A percentile compares a stretch with the other conserved stretches of the same genome.
Conservation (phyloP, 192 early-diverging fungal species). For the Rhizoclosmatium globosum region DNA sequence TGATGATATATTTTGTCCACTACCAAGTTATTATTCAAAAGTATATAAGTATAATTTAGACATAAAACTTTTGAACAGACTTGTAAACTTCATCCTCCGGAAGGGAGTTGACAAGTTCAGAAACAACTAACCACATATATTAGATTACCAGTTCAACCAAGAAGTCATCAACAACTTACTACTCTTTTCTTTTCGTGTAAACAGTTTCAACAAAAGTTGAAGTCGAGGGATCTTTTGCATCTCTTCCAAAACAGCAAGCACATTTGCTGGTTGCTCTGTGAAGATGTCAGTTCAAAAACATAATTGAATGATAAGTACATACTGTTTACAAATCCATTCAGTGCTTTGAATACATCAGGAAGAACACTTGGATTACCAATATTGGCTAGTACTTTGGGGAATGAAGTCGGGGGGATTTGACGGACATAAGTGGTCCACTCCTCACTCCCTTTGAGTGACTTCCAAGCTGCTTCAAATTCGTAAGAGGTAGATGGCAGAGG, state of each 20-base stretch:
- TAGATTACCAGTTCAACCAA: background rate
- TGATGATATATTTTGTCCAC: too few relatives aligned
- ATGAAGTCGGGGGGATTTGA: background rate
- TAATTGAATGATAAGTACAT: background rate
- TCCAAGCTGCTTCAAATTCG: conserved; percentile 32
- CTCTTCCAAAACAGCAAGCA: background rate
- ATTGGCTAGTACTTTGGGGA: conserved; percentile 13
- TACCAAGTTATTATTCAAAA: too few relatives aligned
- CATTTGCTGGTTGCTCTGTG: background rate
- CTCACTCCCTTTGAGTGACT: background rate
- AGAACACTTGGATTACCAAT: conserved; percentile 21
- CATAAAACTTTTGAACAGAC: background rate
- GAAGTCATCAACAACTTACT: background rate
- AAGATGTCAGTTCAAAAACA: background rate
- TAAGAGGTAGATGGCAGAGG: background rate
- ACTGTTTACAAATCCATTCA: background rate
- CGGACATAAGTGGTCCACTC: conserved; percentile 6
- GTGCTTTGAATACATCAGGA: conserved; percentile 16
- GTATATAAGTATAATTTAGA: background rate
- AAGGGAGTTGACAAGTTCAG: background rate
- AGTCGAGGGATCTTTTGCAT: conserved; percentile 23
- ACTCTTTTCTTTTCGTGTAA: conserved; percentile 12
- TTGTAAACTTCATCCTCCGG: background rate
- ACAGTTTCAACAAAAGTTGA: conserved; percentile 5
- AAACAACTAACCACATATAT: background rate